Base-by-base conservation (phyloP, 257 asterid genomes). In the Solanum bulbocastanum region DNA sequence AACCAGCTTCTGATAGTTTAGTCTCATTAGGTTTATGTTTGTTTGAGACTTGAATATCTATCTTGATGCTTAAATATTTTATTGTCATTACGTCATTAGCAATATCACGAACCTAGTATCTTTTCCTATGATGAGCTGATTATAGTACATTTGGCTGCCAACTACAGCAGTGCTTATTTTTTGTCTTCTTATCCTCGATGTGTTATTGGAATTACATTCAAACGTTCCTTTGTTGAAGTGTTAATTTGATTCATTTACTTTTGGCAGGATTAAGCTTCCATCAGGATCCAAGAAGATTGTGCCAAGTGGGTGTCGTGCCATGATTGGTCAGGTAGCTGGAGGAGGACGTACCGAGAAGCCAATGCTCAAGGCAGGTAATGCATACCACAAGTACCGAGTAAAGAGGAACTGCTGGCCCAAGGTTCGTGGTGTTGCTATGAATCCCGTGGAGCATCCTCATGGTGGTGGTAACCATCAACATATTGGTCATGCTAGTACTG, bases 371-470 rank as follows among this genome's bases (percentile, higher is more conserved):
- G 98, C 98, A 3, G 97, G 97, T 12, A 94, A 95, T 8, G 98
- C 98, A 0, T 95, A 94, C 32, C 98, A 95, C 90, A 95, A 94
- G 91, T 94, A 83, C 93, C 75, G 96, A 3, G 98, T 95, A 72
- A 95, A 95, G 94, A 93, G 98, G 81, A 95, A 95, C 91, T 52
- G 90, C 66, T 95, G 97, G 98, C 96, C 98, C 69, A 92, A 91
- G 93, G 98, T 95, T 81, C 97, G 98, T 93, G 98, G 98, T 94
- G 97, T 95, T 89, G 98, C 97, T 83, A 94, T 94, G 98, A 94
- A 94, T 79, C 98, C 98, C 0, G 95, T 94, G 42, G 98, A 94
- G 91, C 97, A 94, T 94, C 97, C 98, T 30, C 97, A 95, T 86
- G 97, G 97, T 92, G 96, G 98, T 92, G 97, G 97, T 94, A 95